Base-by-base conservation (phyloP, 129 eudicot genomes). In the Cynara cardunculus region DNA sequence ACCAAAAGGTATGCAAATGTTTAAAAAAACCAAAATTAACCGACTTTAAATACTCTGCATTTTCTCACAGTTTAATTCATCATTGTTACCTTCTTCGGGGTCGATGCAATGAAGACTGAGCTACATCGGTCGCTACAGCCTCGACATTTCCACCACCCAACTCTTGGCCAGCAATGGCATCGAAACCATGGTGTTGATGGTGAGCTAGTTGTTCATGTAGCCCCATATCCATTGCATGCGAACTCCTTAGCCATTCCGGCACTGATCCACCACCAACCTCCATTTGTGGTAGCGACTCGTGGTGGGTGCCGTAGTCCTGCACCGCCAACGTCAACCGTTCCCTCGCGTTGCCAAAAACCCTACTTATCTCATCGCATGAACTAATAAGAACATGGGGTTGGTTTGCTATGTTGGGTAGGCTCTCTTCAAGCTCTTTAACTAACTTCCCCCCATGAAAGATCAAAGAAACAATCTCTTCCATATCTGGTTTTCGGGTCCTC, bases 341-440 rank as follows among this genome's bases (percentile, higher is more conserved):
- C 77, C 86, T 87, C 8, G 79, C 84, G 3, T 41, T 73, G 39
- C 82, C 82, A 62, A 94, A 94, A 19, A 82, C 87, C 19, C 85
- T 79, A 25, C 87, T 69, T 2, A 94, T 88, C 69, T 91, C 93
- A 4, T 90, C 93, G 56, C 93, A 91, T n/a, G 84, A 82, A 1
- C 32, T 78, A 0, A 67, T 53, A 32, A 91, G 89, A 76, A 28
- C 65, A 31, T 78, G 78, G 0, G 91, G 97, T 25, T 87, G 92
- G 86, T 87, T 87, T 1, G 87, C 84, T 24, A 88, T 27, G 31
- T 81, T 87, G 30, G 88, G 90, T 8, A 93, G 74, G 71, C 80
- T 81, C n/a, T 71, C 77, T 86, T 94, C 94, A 26, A 94, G 86
- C 24, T 88, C 87, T 77, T 82, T 91, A 24, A 87, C 97, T 34